phyloP scores from a whole-genome alignment of 495 filamentous ascomycete genomes.

The Aspergillus baeticus region DNA sequence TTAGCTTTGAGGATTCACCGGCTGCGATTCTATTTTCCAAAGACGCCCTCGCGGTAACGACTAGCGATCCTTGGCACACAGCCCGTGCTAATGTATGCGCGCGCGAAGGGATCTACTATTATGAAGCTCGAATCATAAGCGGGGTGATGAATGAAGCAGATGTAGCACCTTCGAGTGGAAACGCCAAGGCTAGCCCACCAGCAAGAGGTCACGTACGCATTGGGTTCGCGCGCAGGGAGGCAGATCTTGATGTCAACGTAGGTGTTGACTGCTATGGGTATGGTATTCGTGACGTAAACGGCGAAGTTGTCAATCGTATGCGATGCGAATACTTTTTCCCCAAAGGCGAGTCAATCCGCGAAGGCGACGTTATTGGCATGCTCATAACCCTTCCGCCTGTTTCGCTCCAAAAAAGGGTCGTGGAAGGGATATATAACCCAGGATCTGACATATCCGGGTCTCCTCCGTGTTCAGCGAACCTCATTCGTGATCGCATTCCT shows the following conservation, averaged over 20 bases:
- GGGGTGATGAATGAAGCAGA: slow-evolving; percentile 49
- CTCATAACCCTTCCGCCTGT: slow-evolving; percentile 89
- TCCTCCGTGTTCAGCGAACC: slow-evolving; percentile 58
- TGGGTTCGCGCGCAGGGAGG: slow-evolving; percentile 87
- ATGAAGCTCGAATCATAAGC: slow-evolving; percentile 84
- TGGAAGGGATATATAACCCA: slow-evolving; percentile 82
- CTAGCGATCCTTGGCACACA: slow-evolving; percentile 46
- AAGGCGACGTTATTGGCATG: slow-evolving; percentile 93
- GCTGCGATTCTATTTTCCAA: slow-evolving; percentile 54
- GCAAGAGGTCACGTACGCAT: slow-evolving; percentile 79
- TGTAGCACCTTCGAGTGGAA: slow-evolving; percentile 25
- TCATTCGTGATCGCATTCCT: slow-evolving; percentile 90
- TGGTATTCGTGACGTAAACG: slow-evolving; percentile 81
- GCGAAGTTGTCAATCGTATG: slow-evolving; percentile 91
- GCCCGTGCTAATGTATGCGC: slow-evolving; percentile 82
- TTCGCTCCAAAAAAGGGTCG: slow-evolving; percentile 80
- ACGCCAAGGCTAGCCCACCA: slow-evolving; percentile 24
- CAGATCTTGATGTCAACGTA: slow-evolving; percentile 86
- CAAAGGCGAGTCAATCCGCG: slow-evolving; percentile 62
- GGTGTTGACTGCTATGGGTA: slow-evolving; percentile 98
- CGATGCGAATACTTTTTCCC: slow-evolving; percentile 86
- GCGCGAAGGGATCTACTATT: slow-evolving; percentile 90
- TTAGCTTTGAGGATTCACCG: slow-evolving; percentile 90
- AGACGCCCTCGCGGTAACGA: slow-evolving; percentile 43
- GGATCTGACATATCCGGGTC: slow-evolving; percentile 56